A percentile compares a stretch with the other conserved stretches of the same genome.
Conservation (phyloP, 495 filamentous ascomycete species). For the Hypoxylon cercidicola region DNA sequence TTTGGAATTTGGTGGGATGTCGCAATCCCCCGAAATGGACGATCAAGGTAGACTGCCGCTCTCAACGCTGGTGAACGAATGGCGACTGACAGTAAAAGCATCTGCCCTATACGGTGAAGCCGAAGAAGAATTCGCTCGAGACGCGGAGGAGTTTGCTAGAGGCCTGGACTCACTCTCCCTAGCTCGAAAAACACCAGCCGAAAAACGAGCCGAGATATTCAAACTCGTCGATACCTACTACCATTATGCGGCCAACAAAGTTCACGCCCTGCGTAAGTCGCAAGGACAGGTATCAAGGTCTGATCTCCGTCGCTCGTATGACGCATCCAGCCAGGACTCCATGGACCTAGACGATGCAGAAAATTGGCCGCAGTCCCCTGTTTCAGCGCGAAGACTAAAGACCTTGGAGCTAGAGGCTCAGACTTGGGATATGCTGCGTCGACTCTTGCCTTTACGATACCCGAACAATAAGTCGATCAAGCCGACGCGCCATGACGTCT, state of each 20-base stretch:
- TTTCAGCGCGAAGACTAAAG: slow-evolving; percentile 48
- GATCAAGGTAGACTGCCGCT: slow-evolving; percentile 37
- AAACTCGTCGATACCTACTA: slow-evolving; percentile 57
- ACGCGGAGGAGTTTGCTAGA: slow-evolving; percentile 58
- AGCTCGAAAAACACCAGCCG: slow-evolving; percentile 44
- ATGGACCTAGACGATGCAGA: slow-evolving; percentile 67
- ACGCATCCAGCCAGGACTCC: slow-evolving; percentile 67
- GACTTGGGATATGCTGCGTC: slow-evolving; percentile 86
- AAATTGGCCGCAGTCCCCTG: slow-evolving; percentile 46
- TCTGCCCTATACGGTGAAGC: slow-evolving; percentile 23
- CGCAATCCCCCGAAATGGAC: slow-evolving; percentile 25
- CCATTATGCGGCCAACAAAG: slow-evolving; percentile 51
- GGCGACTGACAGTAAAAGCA: slow-evolving; percentile 26
- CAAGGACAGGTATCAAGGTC: slow-evolving; percentile 31
- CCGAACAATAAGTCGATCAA: slow-evolving; percentile 45
- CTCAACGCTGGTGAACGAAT: slow-evolving; percentile 18
- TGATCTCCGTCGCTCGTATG: slow-evolving; percentile 53
- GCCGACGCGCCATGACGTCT: slow-evolving; percentile 41
- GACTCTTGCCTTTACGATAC: slow-evolving; percentile 64
- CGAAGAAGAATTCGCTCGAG: slow-evolving; percentile 48
- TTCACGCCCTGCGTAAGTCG: slow-evolving; percentile 50
- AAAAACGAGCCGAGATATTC: slow-evolving; percentile 56
- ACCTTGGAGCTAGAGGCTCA: slow-evolving; percentile 73
- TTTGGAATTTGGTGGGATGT: slow-evolving; percentile 31
- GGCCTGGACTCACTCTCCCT: slow-evolving; percentile 54